Evolutionary conservation across 305 asterid genomes (phyloP).

Genomic region (Ajuga reptans): DNA sequence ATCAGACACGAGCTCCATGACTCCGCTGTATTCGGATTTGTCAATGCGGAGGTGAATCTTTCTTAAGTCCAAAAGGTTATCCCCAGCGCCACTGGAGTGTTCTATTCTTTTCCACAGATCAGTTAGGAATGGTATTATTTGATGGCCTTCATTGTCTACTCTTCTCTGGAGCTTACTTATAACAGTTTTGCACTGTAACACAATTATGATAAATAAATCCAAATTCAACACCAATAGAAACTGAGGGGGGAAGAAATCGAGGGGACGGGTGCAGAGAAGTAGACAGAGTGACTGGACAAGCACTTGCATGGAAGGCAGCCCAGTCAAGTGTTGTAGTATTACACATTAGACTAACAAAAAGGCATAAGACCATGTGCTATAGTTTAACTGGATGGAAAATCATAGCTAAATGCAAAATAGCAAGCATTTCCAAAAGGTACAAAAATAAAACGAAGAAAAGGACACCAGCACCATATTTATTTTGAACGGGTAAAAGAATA

Average conservation of each 20-base stretch:
- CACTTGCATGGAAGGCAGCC: not conserved
- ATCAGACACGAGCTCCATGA: slow-evolving; percentile 72
- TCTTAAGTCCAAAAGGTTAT: slow-evolving; percentile 55
- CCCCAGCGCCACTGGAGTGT: slow-evolving; percentile 44
- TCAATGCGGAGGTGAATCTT: slow-evolving; percentile 69
- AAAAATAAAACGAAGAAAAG: not conserved
- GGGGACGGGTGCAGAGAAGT: not conserved
- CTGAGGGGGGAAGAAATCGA: not conserved
- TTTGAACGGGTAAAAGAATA: not conserved
- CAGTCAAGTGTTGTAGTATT: not conserved
- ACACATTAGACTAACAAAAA: not conserved
- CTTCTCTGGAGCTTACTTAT: slow-evolving; percentile 79
- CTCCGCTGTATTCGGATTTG: slow-evolving; percentile 56
- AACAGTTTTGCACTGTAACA: slow-evolving; percentile 82
- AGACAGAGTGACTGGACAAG: not conserved
- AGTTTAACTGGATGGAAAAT: not conserved
- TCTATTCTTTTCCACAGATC: slow-evolving; percentile 87
- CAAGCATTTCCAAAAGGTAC: not conserved
- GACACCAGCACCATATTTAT: not conserved
- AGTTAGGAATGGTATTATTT: slow-evolving; percentile 75
- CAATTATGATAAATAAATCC: slow-evolving; percentile 16
- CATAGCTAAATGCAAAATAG: not conserved
- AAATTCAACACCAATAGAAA: not conserved
- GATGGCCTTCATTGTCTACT: slow-evolving; percentile 79
- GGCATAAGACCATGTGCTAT: no score